Evolutionary conservation across 2,329 filamentous ascomycete species (phyloP).

Genomic region (Stemphylium lycopersici): DNA sequence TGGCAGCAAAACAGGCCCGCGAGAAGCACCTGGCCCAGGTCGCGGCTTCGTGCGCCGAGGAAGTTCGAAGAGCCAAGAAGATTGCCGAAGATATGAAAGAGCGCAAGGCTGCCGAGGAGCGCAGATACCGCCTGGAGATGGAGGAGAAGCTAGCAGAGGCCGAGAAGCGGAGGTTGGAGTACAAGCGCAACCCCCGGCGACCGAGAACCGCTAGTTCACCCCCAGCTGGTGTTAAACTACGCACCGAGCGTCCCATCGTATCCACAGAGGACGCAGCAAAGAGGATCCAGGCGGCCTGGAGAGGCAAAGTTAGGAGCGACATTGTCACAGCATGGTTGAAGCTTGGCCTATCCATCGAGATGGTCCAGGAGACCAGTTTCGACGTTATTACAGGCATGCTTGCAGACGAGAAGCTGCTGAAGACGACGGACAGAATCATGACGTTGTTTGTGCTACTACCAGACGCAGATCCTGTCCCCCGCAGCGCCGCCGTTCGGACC

Average conservation of each 20-base stretch:
- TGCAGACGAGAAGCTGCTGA: constrained; percentile 69
- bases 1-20: constrained; percentile 77
- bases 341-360: constrained; percentile 72
- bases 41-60: constrained; percentile 79
- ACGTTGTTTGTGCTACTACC: constrained; percentile 69
- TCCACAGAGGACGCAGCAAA: constrained; percentile 67
- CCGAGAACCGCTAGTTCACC: constrained; percentile 63
- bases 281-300: constrained; percentile 75
- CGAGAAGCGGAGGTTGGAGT: constrained; percentile 68
- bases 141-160: constrained; percentile 81
- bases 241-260: constrained; percentile 47
- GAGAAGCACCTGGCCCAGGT: constrained; percentile 84
- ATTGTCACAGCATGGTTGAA: constrained; percentile 69
- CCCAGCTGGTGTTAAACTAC: constrained; percentile 52
- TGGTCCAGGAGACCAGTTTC: constrained; percentile 72
- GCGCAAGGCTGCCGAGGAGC: constrained; percentile 75
- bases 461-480: constrained; percentile 64
- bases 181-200: constrained; percentile 61
- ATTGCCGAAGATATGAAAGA: constrained; percentile 83
- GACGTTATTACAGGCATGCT: constrained; percentile 75
- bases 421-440: constrained; percentile 70
- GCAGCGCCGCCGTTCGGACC: constrained; percentile 71
- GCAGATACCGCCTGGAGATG: constrained; percentile 73
- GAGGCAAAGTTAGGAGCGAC: constrained; percentile 62
- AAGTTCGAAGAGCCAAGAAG: constrained; percentile 81